Base-by-base conservation (phyloP, 768 basidiomycete species). In the Termitomyces sp. region DNA sequence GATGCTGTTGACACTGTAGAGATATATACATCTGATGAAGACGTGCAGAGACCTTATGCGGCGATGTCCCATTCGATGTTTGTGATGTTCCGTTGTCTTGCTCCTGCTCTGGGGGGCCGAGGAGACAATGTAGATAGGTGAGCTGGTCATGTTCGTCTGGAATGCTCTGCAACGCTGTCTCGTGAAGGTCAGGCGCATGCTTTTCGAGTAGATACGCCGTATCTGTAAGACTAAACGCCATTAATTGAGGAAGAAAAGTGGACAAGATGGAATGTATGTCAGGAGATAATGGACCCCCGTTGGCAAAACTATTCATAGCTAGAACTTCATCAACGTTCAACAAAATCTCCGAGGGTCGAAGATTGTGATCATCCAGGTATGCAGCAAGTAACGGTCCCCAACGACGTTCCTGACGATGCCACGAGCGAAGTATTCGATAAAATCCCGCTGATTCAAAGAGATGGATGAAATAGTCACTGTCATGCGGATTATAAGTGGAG, bases 371-470 rank as follows among this genome's bases (percentile, higher is more conserved):
- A 20, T 83, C 78, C 43, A 98, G 69, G 66, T 87, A 90, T 3
- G 91, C 87, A 49, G 78, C 75, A 28, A 96, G 71, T 36, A 98
- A 76, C 16, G 81, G 77, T 3, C 81, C 77, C 94, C 94, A 98
- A 59, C 81, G 78, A 24, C 73, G 78, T 48, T 95, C 90, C 51
- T 86, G 85, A 18, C 82, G 79, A 72, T 92, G 85, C 79, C 90
- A 88, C 9, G 82, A 77, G 43, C 94, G 86, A 26, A 99, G 76
- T 59, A 99, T 95, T 40, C 94, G 84, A 69, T 86, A 95, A 75
- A 99, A 99, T 0, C 92, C 87, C 0, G 96, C 94, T 10, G 74
- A 66, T 64, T 89, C 83, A 67, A 98, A 96, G 3, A 93, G 74
- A 10, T 67, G 67, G 42, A 88, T 71, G 54, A 96, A 78, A 22